Percentiles rank a stretch among this genome's conserved stretches.
These are phyloP conservation scores for Capsicum pubescens DNA, from an alignment of 257 asterid species.

Conservation along the genomic window DNA sequence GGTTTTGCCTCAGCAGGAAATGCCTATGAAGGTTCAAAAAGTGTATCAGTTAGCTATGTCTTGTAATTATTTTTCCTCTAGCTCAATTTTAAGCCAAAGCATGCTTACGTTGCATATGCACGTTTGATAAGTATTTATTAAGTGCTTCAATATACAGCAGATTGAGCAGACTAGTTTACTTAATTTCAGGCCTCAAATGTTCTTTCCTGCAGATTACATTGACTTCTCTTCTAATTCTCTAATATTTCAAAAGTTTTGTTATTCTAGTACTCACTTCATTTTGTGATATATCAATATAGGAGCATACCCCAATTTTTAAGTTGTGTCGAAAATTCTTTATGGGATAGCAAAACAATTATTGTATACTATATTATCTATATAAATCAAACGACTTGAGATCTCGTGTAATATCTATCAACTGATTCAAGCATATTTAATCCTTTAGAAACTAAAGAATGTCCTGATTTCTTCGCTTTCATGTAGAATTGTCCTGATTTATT, in stretches of 20 bases:
- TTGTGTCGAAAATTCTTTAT: neutral
- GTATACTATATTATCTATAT: neutral
- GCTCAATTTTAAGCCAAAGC: neutral
- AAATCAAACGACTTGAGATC: neutral
- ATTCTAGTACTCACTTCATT: neutral
- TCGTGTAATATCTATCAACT: neutral
- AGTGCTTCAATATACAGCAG: neutral
- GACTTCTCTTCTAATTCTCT: neutral
- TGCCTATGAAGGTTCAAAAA: constrained; percentile 13
- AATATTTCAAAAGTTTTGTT: neutral
- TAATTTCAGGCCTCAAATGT: constrained; percentile 4
- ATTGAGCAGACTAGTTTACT: neutral
- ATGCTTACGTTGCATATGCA: neutral
- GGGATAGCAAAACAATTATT: neutral
- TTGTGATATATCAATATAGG: neutral
- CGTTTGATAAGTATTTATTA: neutral
- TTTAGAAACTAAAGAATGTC: constrained; percentile 4
- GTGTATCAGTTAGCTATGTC: constrained; percentile 16
- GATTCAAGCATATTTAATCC: neutral
- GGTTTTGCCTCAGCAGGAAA: constrained; percentile 1
- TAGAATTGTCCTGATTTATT: neutral
- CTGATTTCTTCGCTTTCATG: neutral
- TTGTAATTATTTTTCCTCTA: neutral
- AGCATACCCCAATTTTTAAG: neutral
- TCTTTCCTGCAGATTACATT: constrained; percentile 14